Base-by-base conservation (phyloP, 192 early-diverging fungal species). In the Coemansia sp. region DNA sequence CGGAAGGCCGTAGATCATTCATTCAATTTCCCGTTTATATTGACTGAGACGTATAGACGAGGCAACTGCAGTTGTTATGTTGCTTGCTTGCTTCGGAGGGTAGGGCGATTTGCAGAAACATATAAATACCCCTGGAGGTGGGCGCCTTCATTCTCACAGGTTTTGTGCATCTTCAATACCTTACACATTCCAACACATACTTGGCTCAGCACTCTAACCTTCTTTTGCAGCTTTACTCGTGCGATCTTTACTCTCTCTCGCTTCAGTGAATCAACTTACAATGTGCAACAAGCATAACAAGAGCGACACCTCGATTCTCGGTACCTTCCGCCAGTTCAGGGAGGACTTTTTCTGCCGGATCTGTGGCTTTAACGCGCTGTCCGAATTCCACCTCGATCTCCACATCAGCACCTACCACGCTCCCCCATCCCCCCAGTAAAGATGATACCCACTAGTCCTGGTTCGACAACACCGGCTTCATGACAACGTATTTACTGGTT, bases 321-420 rank as follows among this genome's bases (percentile, higher is more conserved):
- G 51, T 11, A 60, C 56, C 4, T 68, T 63, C 27, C 74, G 74
- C 35, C 74, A 65, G 54, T 54, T 45, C 64, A 59, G 79, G 16
- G 79, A 81, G 61, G 79, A 81, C 63, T 81, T 69, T 50, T 76
- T 76, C 46, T 81, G 79, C 74, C 62, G 67, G 45, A 81, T 77
- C 65, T 81, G 79, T 50, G 79, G 79, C 40, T 81, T 68, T 56
- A 81, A 81, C 53, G 79, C 79, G 7, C 67, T 81, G 33, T 81
- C 79, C 2, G 64, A 65, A 45, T 36, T 76, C 59, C 79, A 81
- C 44, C 70, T 81, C 11, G 34, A 76, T 42, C 67, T 81, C 4
- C 79, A 81, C 54, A 69, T 73, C 62, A 45, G 45, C 36, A 66
- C 70, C 10, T 42, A 66, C 48, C 73, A 75, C 54, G 21, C 56